Evolutionary conservation across 2,329 filamentous ascomycete species (phyloP).

Genomic region (Microdochium paspali): DNA sequence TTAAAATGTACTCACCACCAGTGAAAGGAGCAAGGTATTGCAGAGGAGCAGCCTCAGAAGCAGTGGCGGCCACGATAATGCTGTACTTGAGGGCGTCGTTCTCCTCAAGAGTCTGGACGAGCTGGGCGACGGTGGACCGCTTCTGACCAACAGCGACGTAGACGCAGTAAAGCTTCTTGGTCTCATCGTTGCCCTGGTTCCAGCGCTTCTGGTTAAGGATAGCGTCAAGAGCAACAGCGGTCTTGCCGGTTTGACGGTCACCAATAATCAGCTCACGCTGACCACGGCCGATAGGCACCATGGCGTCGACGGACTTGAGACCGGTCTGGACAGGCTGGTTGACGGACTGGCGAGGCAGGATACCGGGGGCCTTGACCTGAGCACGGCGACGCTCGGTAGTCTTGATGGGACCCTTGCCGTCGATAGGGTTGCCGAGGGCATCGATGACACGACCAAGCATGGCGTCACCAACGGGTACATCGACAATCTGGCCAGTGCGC

Average conservation of each 20-base stretch:
- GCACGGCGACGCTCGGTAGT: conserved; percentile 88
- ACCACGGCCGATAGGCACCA: conserved; percentile 99
- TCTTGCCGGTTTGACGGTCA: conserved; percentile 99
- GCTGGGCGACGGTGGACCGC: conserved; percentile 97
- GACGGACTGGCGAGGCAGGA: conserved; percentile 94
- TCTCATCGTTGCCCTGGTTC: conserved; percentile 81
- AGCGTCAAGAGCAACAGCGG: conserved; percentile 92
- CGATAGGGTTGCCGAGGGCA: conserved; percentile 97
- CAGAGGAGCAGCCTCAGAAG: conserved; percentile 90
- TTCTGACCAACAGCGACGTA: conserved; percentile 99
- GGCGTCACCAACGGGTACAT: conserved; percentile 87
- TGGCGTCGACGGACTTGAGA: conserved; percentile 98
- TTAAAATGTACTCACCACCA: conserved; percentile 34
- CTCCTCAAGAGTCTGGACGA: conserved; percentile 99
- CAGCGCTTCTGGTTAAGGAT: conserved; percentile 99
- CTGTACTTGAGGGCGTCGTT: conserved; percentile 99
- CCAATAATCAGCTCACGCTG: conserved; percentile 99
- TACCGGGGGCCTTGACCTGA: conserved; percentile 97
- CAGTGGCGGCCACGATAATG: conserved; percentile 88
- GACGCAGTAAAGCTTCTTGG: conserved; percentile 98
- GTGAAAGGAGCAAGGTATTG: conserved; percentile 95
- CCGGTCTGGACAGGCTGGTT: conserved; percentile 98
- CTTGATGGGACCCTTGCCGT: conserved; percentile 97
- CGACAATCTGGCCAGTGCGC: conserved; percentile 99
- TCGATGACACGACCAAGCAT: conserved; percentile 97